Percentiles rank a stretch among this genome's conserved stretches.
phyloP scores from a whole-genome alignment of 1,284 basidiomycete species.

The Ustilago hordei region DNA sequence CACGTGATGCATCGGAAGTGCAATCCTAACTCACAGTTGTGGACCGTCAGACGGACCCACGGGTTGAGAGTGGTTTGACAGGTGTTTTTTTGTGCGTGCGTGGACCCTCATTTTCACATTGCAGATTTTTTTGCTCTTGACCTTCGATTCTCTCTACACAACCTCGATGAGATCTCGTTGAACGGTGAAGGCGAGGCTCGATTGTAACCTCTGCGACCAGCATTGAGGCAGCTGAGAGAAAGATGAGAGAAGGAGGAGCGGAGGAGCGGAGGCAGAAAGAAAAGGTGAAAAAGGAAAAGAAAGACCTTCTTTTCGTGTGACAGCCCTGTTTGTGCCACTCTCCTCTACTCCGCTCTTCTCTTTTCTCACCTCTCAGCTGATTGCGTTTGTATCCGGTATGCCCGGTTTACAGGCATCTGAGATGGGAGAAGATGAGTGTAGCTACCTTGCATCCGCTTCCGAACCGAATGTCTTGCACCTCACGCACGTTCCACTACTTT shows the following conservation, averaged over 20 bases:
- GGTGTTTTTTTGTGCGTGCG: neutral
- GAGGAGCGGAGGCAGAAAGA: neutral
- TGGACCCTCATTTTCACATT: neutral
- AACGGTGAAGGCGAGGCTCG: no score
- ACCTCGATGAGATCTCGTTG: no score
- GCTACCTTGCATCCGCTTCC: neutral
- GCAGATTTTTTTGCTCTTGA: neutral
- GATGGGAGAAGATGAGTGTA: neutral
- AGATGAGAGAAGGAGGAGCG: no score
- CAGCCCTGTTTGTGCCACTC: neutral
- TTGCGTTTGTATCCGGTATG: neutral
- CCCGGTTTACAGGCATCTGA: neutral
- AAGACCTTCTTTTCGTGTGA: neutral
- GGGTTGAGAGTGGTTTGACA: slow-evolving; percentile 1
- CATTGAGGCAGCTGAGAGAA: no score
- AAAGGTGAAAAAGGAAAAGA: neutral
- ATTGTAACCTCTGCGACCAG: no score
- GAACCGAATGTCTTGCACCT: neutral
- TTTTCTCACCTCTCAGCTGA: neutral
- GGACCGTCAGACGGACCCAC: slow-evolving; percentile 2
- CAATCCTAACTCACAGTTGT: neutral
- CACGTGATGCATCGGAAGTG: neutral
- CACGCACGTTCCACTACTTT: neutral
- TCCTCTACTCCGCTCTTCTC: neutral
- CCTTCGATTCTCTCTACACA: no score